Percentiles rank a stretch among this genome's conserved stretches.
phyloP scores from a whole-genome alignment of 2,329 filamentous ascomycete genomes.

The Penicillium expansum region DNA sequence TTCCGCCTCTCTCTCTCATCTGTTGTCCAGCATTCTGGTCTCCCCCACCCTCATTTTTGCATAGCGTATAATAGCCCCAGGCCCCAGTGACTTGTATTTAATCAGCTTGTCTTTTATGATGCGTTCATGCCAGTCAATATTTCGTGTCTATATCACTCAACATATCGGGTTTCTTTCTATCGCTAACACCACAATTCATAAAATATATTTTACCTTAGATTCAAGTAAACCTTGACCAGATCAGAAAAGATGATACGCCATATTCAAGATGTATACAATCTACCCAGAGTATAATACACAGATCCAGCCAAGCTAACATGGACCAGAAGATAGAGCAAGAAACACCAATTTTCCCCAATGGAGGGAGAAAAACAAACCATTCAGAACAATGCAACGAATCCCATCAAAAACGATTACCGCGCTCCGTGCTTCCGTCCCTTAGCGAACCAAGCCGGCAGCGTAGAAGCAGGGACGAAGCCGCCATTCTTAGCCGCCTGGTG shows the following conservation, averaged over 20 bases:
- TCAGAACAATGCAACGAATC: slow-evolving; percentile 15
- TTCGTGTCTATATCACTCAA: slow-evolving; percentile 10
- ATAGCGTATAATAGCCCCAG: slow-evolving; percentile 17
- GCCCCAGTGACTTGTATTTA: slow-evolving; percentile 9
- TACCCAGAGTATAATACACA: slow-evolving; percentile 14
- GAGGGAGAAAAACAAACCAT: slow-evolving; percentile 9
- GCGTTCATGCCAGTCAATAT: slow-evolving; percentile 7
- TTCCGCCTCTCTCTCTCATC: neutral
- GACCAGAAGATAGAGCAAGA: slow-evolving; percentile 16
- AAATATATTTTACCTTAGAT: neutral
- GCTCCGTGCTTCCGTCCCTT: slow-evolving; percentile 13
- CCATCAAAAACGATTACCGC: slow-evolving; percentile 7
- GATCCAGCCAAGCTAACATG: slow-evolving; percentile 10
- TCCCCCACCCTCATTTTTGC: slow-evolving; percentile 13
- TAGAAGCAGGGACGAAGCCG: neutral
- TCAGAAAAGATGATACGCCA: slow-evolving; percentile 6
- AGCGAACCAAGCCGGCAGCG: slow-evolving; percentile 4
- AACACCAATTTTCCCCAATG: slow-evolving; percentile 16
- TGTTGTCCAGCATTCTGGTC: slow-evolving; percentile 2
- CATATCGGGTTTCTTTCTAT: neutral
- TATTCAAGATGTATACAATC: slow-evolving; percentile 11
- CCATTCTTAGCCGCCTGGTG: slow-evolving; percentile 19
- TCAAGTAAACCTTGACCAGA: slow-evolving; percentile 8
- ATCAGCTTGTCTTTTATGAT: slow-evolving; percentile 5
- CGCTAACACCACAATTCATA: neutral